Percentiles rank a stretch among this genome's conserved stretches.
Evolutionary conservation across 2,329 filamentous ascomycete genomes (phyloP).

Genomic region (Fusarium austroafricanum): DNA sequence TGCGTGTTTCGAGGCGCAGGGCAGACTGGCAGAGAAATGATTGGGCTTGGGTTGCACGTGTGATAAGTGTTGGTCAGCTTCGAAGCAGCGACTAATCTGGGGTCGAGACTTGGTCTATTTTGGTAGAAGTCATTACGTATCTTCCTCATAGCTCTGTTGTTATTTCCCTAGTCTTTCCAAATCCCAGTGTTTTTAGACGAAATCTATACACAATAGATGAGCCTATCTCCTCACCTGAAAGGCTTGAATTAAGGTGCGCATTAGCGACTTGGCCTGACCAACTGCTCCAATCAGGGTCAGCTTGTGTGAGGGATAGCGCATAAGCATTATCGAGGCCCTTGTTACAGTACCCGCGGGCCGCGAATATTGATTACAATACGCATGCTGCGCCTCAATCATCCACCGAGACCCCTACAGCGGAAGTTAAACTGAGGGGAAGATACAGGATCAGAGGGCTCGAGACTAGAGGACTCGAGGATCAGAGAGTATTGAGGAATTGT

Average conservation of each 20-base stretch:
- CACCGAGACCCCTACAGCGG: background rate
- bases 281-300: slow-evolving; percentile 19
- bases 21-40: slow-evolving; percentile 4
- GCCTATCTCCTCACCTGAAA: slow-evolving; percentile 20
- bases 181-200: slow-evolving; percentile 1
- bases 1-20: slow-evolving; percentile 32
- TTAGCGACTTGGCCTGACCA: slow-evolving; percentile 20
- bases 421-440: slow-evolving; percentile 6
- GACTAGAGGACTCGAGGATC: too few relatives aligned
- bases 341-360: background rate
- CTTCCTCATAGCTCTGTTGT: background rate
- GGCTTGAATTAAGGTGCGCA: slow-evolving; percentile 28
- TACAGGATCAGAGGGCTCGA: background rate
- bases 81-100: background rate
- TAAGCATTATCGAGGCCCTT: slow-evolving; percentile 6
- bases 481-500: background rate
- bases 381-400: slow-evolving; percentile 32
- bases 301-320: slow-evolving; percentile 8
- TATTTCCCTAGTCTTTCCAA: slow-evolving; percentile 13
- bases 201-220: slow-evolving; percentile 5
- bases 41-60: slow-evolving; percentile 27
- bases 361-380: slow-evolving; percentile 14
- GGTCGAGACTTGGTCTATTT: background rate
- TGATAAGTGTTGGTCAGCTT: slow-evolving; percentile 23
- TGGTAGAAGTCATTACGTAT: background rate